phyloP scores from a whole-genome alignment of 306 rosid genomes.

The Lagenaria siceraria region DNA sequence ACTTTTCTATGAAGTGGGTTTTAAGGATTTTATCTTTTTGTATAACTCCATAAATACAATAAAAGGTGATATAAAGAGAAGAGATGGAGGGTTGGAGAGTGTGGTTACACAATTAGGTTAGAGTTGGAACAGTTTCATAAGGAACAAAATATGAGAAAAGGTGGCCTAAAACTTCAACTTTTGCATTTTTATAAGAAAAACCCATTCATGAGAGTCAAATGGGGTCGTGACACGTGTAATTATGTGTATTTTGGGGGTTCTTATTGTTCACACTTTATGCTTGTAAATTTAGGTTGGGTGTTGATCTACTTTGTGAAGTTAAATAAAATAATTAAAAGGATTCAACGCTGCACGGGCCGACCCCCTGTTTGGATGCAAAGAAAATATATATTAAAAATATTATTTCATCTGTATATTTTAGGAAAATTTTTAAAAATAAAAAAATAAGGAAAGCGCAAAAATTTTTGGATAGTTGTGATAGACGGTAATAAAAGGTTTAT shows the following conservation, averaged over 20 bases:
- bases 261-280: background rate
- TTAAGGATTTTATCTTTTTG: background rate
- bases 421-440: no score
- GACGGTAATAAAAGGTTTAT: no score
- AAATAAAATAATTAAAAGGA: background rate
- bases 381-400: no score
- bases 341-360: background rate
- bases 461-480: no score
- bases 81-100: background rate
- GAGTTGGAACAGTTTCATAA: background rate
- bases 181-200: background rate
- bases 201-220: background rate
- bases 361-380: background rate
- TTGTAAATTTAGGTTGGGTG: conserved; percentile 50
- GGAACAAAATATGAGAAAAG: conserved; percentile 37
- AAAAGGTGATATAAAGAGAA: background rate
- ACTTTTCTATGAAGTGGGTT: background rate
- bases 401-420: no score
- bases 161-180: conserved; percentile 68
- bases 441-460: no score
- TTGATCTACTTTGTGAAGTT: conserved; percentile 30
- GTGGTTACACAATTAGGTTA: background rate
- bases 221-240: conserved; percentile 27
- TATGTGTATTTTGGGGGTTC: background rate
- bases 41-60: background rate